Evolutionary conservation across 2,329 filamentous ascomycete species (phyloP).

Genomic region (Aspergillus cejpii): DNA sequence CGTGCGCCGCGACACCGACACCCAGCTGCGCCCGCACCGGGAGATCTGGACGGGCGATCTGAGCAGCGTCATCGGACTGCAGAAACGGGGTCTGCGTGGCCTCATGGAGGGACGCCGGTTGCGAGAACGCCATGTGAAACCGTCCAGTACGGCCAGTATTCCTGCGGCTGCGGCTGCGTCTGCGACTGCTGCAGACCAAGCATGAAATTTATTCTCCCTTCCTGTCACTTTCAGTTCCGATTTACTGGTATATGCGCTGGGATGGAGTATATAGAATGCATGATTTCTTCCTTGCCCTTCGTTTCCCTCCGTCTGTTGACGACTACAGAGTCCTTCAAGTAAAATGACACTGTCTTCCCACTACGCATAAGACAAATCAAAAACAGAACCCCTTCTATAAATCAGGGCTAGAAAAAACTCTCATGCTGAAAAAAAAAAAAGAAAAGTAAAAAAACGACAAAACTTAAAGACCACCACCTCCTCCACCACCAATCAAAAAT

Average conservation of each 20-base stretch:
- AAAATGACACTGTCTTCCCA: too few species aligned
- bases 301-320: neutral
- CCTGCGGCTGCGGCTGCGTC: neutral
- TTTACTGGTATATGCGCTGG: neutral
- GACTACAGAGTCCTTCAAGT: too few species aligned
- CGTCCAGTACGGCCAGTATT: constrained; percentile 16
- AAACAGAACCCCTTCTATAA: too few species aligned
- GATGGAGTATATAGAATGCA: neutral
- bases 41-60: constrained; percentile 68
- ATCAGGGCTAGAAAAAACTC: too few species aligned
- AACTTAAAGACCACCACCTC: too few species aligned
- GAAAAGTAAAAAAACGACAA: neutral
- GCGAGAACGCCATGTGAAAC: constrained; percentile 57
- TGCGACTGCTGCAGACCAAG: neutral
- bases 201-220: neutral
- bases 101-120: constrained; percentile 91
- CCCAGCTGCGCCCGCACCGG: constrained; percentile 35
- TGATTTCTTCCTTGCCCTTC: neutral
- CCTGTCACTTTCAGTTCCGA: neutral
- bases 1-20: constrained; percentile 34
- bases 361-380: too few species aligned
- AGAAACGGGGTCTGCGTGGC: constrained; percentile 85
- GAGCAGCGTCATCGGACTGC: constrained; percentile 85
- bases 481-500: neutral
- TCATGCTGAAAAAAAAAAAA: neutral